Percentiles rank a stretch among this genome's conserved stretches.
These are phyloP conservation scores for Angophora floribunda DNA, from an alignment of 345 rosid species.

Conservation along the genomic window DNA sequence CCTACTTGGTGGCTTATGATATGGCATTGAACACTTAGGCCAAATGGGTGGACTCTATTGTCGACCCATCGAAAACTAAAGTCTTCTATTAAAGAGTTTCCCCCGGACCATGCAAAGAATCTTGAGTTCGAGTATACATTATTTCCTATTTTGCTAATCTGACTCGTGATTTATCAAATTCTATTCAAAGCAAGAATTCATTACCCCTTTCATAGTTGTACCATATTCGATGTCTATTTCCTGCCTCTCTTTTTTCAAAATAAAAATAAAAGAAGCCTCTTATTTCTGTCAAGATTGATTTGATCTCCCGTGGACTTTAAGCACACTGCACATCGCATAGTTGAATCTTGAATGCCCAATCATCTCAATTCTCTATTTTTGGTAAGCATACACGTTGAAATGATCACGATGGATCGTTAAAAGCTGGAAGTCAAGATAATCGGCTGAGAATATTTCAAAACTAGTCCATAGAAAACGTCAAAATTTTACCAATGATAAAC, in stretches of 20 bases:
- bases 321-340: background rate
- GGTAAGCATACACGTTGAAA: background rate
- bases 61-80: conserved; percentile 15
- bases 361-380: background rate
- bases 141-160: background rate
- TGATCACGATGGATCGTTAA: background rate
- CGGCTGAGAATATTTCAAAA: fast-evolving
- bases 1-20: background rate
- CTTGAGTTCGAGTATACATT: background rate
- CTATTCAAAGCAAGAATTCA: background rate
- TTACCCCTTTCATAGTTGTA: background rate
- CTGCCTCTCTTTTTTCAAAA: no score
- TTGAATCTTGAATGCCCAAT: background rate
- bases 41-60: conserved; percentile 11
- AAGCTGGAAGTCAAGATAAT: background rate
- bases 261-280: background rate
- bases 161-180: background rate
- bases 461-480: background rate
- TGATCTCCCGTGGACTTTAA: background rate
- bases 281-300: background rate
- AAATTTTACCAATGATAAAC: background rate
- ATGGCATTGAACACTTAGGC: conserved; percentile 39
- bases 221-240: background rate
- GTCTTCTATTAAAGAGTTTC: conserved; percentile 35
- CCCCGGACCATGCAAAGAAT: conserved; percentile 12